A percentile compares a stretch with the other conserved stretches of the same genome.
Conservation (phyloP, 2,329 filamentous ascomycete species). For the Laburnicola sp. region DNA sequence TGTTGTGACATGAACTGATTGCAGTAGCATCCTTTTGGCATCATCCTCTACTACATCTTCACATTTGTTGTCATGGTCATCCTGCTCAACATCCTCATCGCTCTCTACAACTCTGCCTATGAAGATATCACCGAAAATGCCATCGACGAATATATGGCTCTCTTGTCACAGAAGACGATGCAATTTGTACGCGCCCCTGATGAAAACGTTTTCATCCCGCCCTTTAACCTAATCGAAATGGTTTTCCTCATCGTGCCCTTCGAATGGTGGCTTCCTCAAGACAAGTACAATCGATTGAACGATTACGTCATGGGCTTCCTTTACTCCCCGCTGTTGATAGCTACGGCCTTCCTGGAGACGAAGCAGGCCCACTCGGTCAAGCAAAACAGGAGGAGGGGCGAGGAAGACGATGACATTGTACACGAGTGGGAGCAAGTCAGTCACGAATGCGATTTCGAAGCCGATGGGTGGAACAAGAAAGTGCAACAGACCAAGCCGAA, state of each 20-base stretch:
- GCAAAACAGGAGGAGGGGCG: slow-evolving; percentile 74
- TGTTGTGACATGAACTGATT: slow-evolving; percentile 9
- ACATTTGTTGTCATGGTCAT: slow-evolving; percentile 97
- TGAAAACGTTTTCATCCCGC: slow-evolving; percentile 96
- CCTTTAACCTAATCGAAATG: slow-evolving; percentile 92
- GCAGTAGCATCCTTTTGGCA: slow-evolving; percentile 74
- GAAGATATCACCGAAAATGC: slow-evolving; percentile 92
- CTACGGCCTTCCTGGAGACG: slow-evolving; percentile 67
- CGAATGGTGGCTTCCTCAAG: slow-evolving; percentile 91
- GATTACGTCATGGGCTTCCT: slow-evolving; percentile 83
- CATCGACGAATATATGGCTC: slow-evolving; percentile 90
- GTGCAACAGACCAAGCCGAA: slow-evolving; percentile 78
- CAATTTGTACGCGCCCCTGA: slow-evolving; percentile 96
- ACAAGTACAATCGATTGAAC: slow-evolving; percentile 77
- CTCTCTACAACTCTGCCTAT: slow-evolving; percentile 95
- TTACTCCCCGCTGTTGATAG: slow-evolving; percentile 80
- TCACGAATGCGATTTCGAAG: slow-evolving; percentile 74
- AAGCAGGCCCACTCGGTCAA: slow-evolving; percentile 60
- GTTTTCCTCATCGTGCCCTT: slow-evolving; percentile 75
- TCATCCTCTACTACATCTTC: slow-evolving; percentile 96
- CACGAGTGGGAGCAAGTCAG: slow-evolving; percentile 93
- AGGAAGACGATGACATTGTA: slow-evolving; percentile 83
- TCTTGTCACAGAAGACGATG: slow-evolving; percentile 93
- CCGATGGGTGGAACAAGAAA: slow-evolving; percentile 81
- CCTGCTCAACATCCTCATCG: slow-evolving; percentile 93